Conservation (phyloP, 805 yeast species). For the Teunomyces atbi region DNA sequence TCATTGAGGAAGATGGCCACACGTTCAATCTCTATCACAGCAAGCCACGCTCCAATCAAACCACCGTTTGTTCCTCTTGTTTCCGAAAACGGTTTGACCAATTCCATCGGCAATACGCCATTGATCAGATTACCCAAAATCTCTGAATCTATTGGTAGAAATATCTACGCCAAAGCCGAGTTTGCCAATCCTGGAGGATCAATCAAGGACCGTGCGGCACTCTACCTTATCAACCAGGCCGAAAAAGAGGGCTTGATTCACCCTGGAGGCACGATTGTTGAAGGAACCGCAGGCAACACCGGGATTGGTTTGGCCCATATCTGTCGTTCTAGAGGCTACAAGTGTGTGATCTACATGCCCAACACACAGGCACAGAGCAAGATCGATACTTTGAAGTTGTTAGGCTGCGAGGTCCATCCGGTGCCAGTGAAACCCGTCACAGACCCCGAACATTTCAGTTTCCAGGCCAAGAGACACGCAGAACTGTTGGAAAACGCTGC, state of each 20-base stretch:
- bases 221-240: slow-evolving; percentile 74
- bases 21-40: slow-evolving; percentile 8
- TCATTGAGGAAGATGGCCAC: not conserved
- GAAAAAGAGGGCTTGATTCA: slow-evolving; percentile 61
- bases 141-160: slow-evolving; percentile 60
- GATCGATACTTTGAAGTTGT: slow-evolving; percentile 65
- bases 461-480: slow-evolving; percentile 84
- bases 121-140: slow-evolving; percentile 59
- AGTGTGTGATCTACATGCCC: slow-evolving; percentile 87
- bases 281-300: slow-evolving; percentile 96
- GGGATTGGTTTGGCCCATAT: slow-evolving; percentile 86
- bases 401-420: slow-evolving; percentile 86
- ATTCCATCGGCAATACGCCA: slow-evolving; percentile 94
- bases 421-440: slow-evolving; percentile 85
- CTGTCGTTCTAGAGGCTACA: slow-evolving; percentile 79
- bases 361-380: slow-evolving; percentile 82
- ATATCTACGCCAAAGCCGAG: slow-evolving; percentile 87
- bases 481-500: slow-evolving; percentile 73
- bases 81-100: slow-evolving; percentile 66
- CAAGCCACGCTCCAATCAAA: slow-evolving; percentile 12
- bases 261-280: slow-evolving; percentile 85
- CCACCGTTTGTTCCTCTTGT: slow-evolving; percentile 63
- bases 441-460: slow-evolving; percentile 83
- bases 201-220: slow-evolving; percentile 87
- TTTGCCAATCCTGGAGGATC: slow-evolving; percentile 94